Conservation (phyloP, 1,139 yeast species). For the Nakaseomyces nivariensis region DNA sequence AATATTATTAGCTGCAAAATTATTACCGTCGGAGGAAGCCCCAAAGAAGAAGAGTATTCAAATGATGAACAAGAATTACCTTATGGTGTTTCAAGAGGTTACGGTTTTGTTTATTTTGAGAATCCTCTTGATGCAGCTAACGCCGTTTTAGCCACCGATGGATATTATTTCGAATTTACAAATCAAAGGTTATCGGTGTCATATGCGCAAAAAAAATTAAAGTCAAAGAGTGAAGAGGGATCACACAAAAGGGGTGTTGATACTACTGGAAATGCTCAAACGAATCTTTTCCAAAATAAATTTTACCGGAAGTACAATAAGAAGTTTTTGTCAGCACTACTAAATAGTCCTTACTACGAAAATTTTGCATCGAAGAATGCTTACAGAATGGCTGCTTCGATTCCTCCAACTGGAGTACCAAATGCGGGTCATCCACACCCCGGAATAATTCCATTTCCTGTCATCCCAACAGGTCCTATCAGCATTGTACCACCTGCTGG, state of each 20-base stretch:
- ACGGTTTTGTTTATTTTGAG: slow-evolving; percentile 43
- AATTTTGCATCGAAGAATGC: slow-evolving; percentile 1
- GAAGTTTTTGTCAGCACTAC: slow-evolving; percentile 10
- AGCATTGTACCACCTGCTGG: not conserved
- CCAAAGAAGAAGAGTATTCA: slow-evolving; percentile 6
- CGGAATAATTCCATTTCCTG: not conserved
- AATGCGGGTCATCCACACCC: not conserved
- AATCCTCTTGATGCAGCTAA: slow-evolving; percentile 39
- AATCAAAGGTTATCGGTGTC: slow-evolving; percentile 23
- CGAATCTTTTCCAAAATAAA: not conserved
- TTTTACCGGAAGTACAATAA: slow-evolving; percentile 7
- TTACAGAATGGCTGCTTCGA: not conserved
- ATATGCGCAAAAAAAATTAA: slow-evolving; percentile 23
- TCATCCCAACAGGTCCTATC: not conserved
- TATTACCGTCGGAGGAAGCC: slow-evolving; percentile 35
- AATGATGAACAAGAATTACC: slow-evolving; percentile 9
- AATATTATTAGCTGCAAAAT: slow-evolving; percentile 38
- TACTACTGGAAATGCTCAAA: not conserved
- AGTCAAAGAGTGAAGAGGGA: not conserved
- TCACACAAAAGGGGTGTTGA: no score
- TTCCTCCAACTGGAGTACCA: not conserved
- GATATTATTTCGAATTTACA: slow-evolving; percentile 17
- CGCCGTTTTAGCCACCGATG: slow-evolving; percentile 38
- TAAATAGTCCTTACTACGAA: slow-evolving; percentile 7
- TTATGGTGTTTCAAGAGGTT: slow-evolving; percentile 35